Evolutionary conservation across 1,284 basidiomycete species (phyloP).

Genomic region (Heterobasidion irregulare): DNA sequence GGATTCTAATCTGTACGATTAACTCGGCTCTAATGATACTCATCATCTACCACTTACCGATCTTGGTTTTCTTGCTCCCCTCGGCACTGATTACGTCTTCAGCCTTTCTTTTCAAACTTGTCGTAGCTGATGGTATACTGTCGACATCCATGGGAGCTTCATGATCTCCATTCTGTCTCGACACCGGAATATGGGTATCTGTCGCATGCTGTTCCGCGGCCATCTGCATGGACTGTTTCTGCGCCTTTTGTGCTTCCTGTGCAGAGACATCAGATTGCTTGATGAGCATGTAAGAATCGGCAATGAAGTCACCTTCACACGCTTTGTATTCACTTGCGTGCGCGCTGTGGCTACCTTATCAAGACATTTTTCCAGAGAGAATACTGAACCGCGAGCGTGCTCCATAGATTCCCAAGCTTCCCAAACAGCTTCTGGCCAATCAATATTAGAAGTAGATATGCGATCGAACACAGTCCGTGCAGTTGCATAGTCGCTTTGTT

Average conservation of each 20-base stretch:
- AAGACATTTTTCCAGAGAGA: conserved; percentile 61
- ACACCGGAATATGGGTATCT: conserved; percentile 12
- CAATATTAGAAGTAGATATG: conserved; percentile 61
- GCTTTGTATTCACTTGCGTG: conserved; percentile 49
- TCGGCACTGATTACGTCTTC: conserved; percentile 39
- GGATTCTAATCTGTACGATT: conserved; percentile 26
- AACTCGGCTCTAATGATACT: conserved; percentile 3
- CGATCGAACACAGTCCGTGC: conserved; percentile 63
- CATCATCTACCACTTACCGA: conserved; percentile 34
- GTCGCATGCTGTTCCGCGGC: conserved; percentile 34
- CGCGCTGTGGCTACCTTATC: conserved; percentile 63
- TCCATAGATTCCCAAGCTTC: conserved; percentile 87
- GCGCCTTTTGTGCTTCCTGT: conserved; percentile 55
- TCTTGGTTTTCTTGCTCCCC: conserved; percentile 48
- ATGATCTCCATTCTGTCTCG: conserved; percentile 7
- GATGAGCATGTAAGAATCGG: background rate
- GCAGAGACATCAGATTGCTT: background rate
- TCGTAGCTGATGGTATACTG: conserved; percentile 17
- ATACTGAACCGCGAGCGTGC: conserved; percentile 68
- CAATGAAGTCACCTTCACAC: conserved; percentile 47
- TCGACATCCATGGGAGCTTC: conserved; percentile 48
- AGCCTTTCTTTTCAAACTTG: conserved; percentile 53
- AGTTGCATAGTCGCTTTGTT: conserved; percentile 45
- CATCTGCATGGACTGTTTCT: conserved; percentile 42
- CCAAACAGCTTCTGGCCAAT: conserved; percentile 91